A percentile compares a stretch with the other conserved stretches of the same genome.
These are phyloP conservation scores for Gloeostereum incarnatum DNA, from an alignment of 768 basidiomycete species.

Conservation along the genomic window DNA sequence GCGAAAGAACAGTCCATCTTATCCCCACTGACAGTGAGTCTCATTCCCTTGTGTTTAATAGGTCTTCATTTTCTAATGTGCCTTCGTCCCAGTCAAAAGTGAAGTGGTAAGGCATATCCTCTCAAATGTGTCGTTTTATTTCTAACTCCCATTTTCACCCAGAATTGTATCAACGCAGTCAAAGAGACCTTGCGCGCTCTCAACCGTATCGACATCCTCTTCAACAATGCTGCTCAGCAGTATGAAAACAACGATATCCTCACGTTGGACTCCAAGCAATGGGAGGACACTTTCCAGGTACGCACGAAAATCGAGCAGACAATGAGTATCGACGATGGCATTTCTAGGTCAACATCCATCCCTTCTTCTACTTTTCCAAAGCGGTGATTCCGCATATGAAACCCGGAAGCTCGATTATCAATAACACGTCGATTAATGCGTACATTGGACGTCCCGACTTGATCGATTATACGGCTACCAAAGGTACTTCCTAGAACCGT, in stretches of 20 bases:
- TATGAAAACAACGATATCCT: conserved; percentile 23
- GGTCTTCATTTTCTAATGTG: no score
- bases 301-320: no score
- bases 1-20: conserved; percentile 19
- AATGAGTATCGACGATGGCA: no score
- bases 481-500: no score
- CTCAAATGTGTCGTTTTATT: no score
- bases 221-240: conserved; percentile 36
- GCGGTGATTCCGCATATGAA: conserved; percentile 34
- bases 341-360: conserved; percentile 28
- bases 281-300: conserved; percentile 30
- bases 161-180: conserved; percentile 26
- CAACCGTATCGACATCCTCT: conserved; percentile 26
- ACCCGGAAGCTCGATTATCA: conserved; percentile 29
- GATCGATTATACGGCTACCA: conserved; percentile 46
- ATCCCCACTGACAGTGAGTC: no score
- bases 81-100: no score
- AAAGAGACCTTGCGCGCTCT: conserved; percentile 26
- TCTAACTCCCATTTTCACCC: no score
- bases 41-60: no score
- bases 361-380: conserved; percentile 38
- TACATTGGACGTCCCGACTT: conserved; percentile 32
- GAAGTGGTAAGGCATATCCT: no score
- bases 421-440: conserved; percentile 29
- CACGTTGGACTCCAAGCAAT: conserved; percentile 28